phyloP scores from a whole-genome alignment of 139 green algal species.

The Auxenochlorella protothecoides region DNA sequence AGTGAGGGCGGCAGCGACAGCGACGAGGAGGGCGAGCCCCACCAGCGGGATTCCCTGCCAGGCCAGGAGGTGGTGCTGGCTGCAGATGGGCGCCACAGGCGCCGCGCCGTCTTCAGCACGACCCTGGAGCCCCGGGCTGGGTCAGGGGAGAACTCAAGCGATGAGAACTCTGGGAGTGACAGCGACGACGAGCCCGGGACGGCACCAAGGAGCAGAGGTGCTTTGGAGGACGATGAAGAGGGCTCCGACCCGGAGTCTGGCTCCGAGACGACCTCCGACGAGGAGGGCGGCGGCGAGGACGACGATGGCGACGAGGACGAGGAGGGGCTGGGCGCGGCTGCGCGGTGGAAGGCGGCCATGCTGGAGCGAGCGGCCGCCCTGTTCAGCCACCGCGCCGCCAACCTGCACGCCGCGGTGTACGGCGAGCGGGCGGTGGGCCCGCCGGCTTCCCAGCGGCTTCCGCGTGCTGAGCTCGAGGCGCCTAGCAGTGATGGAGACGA shows the following conservation, averaged over 20 bases:
- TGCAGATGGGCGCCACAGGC: slow-evolving; percentile 34
- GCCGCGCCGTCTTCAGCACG: slow-evolving; percentile 39
- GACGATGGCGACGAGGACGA: slow-evolving; percentile 3
- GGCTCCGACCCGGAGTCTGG: too few species aligned
- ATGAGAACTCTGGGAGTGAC: neutral
- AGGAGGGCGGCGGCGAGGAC: slow-evolving; percentile 5
- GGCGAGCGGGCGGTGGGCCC: slow-evolving; percentile 1
- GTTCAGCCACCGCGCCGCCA: slow-evolving; percentile 31
- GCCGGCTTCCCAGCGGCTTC: neutral
- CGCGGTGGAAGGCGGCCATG: slow-evolving; percentile 49
- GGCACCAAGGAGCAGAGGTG: too few species aligned
- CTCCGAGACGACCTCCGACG: too few species aligned
- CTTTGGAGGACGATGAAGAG: too few species aligned
- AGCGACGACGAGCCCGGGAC: neutral
- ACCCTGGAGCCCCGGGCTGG: too few species aligned
- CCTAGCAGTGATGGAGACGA: slow-evolving; percentile 13
- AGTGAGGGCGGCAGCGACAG: neutral
- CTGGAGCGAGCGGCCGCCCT: slow-evolving; percentile 21
- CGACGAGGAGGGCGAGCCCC: slow-evolving; percentile 3
- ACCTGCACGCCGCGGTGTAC: slow-evolving; percentile 50
- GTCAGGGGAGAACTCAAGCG: neutral
- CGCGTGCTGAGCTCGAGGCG: neutral
- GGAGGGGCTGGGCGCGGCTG: slow-evolving; percentile 32
- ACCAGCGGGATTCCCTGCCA: slow-evolving; percentile 10
- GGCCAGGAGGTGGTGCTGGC: slow-evolving; percentile 3